Conservation (phyloP, 495 filamentous ascomycete species). For the Annulohypoxylon stygium region DNA sequence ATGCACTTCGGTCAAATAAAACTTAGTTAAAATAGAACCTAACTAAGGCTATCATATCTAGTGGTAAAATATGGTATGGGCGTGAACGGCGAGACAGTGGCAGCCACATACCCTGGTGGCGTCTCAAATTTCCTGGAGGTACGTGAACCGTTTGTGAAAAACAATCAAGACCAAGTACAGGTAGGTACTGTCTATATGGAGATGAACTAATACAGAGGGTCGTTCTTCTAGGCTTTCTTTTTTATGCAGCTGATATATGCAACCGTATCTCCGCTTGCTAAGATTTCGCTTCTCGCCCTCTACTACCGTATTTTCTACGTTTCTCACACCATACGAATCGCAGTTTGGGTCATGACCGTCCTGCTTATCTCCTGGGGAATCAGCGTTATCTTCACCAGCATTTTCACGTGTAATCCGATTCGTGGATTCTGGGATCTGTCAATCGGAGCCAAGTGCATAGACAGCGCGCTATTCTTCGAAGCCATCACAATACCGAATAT, state of each 20-base stretch:
- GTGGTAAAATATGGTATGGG: slow-evolving; percentile 5
- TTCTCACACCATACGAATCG: slow-evolving; percentile 2
- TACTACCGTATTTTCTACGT: slow-evolving; percentile 14
- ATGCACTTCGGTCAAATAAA: no score
- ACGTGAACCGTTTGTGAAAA: not conserved
- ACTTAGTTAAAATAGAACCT: not conserved
- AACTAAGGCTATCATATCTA: not conserved
- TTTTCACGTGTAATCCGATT: slow-evolving; percentile 7
- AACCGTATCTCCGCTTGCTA: slow-evolving; percentile 3
- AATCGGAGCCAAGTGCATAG: slow-evolving; percentile 5
- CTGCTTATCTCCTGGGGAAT: slow-evolving; percentile 7
- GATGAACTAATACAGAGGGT: not conserved
- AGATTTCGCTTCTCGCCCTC: slow-evolving; percentile 14
- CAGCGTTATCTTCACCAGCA: slow-evolving; percentile 7
- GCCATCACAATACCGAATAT: slow-evolving; percentile 15
- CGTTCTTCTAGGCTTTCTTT: slow-evolving; percentile 2
- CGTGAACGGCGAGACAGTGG: slow-evolving; percentile 3
- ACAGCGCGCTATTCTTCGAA: slow-evolving; percentile 14
- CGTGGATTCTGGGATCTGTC: slow-evolving; percentile 11
- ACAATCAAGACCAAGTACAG: not conserved
- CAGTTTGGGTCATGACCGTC: slow-evolving; percentile 5
- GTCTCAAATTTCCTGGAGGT: slow-evolving; percentile 10
- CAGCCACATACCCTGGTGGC: slow-evolving; percentile 10
- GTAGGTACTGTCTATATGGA: not conserved
- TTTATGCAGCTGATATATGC: slow-evolving; percentile 10